Evolutionary conservation across 371 early-diverging fungal genomes (phyloP), one percentile per base, ranked within the genome.

Genomic region (Enterospora canceri): DNA sequence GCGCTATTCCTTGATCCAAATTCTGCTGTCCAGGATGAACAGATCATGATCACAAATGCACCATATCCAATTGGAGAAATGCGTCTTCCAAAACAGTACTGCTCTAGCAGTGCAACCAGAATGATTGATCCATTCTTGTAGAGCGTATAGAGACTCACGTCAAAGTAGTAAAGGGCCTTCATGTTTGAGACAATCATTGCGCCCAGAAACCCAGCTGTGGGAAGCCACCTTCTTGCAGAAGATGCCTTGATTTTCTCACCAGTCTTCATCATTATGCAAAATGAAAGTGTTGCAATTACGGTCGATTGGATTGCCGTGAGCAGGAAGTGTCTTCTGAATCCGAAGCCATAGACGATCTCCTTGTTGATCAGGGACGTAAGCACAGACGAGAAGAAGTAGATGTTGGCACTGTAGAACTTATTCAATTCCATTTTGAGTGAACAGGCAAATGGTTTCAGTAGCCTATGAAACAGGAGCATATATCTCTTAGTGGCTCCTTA

Each of bases 41-140:
- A 40, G 12, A 91, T 89, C 88, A 97, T 92, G 60, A 95, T 79
- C 1, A 77, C 50, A 79, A 96, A 95, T 21, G 90, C 86, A 5
- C 85, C 55, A 49, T 89, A 78, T 74, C 88, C 67, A 49, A 83
- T 80, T 0, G 87, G 85, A 2, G 91, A 87, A 46, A 82, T 79
- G 16, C 81, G 78, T 40, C 88, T 88, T 3, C 83, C 83, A 72
- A 89, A 90, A 81, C 88, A 86, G 40, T 83, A 74, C 1, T 84
- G 83, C 76, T 97, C 98, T 31, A 89, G 88, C 67, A 91, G 87
- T 5, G 96, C 97, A 70, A 91, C 89, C 30, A 93, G 72, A 65
- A 95, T 91, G 65, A 97, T 94, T 29, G 92, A 91, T 68, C 91
- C 71, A 82, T 97, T 97, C 81, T 97, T 97, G 80, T 94, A 92